Base-by-base conservation (phyloP, 164 flowering plant genomes). In the Piper longum region DNA sequence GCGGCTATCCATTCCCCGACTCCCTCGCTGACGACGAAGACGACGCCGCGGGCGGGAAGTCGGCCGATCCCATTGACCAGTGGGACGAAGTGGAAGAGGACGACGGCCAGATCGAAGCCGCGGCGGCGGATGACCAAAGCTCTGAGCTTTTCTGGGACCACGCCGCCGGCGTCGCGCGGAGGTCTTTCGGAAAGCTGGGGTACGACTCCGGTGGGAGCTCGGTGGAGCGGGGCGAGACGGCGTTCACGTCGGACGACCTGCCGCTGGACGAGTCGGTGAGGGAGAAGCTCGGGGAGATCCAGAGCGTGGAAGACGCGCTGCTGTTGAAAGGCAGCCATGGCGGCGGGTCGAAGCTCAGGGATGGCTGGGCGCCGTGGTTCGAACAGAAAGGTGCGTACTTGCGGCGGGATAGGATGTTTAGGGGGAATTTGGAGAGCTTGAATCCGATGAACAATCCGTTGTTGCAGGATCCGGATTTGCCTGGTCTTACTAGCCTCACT, bases 311-410 rank as follows among this genome's bases (percentile, higher is more conserved):
- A 66, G 99, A 95, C 59, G 91, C 85, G 1, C 73, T 95, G 61
- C 67, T 95, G 81, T 66, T 95, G 81, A 90, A 85, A 72, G 57
- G 62, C 14, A 72, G 69, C 7, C 48, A 26, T 26, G n/a, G 61
- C n/a, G 74, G 73, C 54, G 65, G 61, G 13, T 82, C 91, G 11
- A 76, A 80, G 0, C 70, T 91, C 77, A 88, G 96, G 70, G 89
- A 88, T 52, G 96, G 90, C 4, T 95, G 99, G 99, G 91, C 93
- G 0, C 73, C 74, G 26, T 95, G 97, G 97, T 95, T 91, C 67
- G 99, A 95, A 64, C 80, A 80, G 62, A 95, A 91, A 73, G 72
- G 86, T 42, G 93, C 83, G 66, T 95, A 87, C 58, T 72, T 91
- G 71, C 74, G 91, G 66, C 76, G 84, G 59, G 97, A 91, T 76